These are phyloP conservation scores for Myxozyma vanderwaltii DNA, from an alignment of 805 yeast genomes.

Conservation along the genomic window DNA sequence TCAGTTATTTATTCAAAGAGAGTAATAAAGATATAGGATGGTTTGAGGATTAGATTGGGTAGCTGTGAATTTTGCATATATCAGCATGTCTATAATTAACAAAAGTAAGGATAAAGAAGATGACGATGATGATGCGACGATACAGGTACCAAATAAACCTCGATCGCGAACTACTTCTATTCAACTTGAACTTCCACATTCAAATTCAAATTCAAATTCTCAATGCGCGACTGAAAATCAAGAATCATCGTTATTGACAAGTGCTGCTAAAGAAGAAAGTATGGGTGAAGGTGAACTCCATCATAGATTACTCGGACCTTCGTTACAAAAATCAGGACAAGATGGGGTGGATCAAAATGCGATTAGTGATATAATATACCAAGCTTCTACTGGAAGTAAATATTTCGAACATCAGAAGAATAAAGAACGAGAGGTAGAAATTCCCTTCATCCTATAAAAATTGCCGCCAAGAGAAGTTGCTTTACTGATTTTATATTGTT, in stretches of 20 bases:
- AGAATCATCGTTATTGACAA: background rate
- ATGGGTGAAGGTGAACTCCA: constrained; percentile 23
- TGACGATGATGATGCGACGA: too few relatives aligned
- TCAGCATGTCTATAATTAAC: too few relatives aligned
- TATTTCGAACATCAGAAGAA: constrained; percentile 35
- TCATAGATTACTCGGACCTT: constrained; percentile 36
- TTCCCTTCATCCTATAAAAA: too few relatives aligned
- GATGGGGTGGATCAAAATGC: constrained; percentile 35
- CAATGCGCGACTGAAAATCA: background rate
- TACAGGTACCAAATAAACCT: background rate
- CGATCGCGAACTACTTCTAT: constrained; percentile 2
- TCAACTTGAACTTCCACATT: background rate
- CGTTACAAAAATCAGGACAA: constrained; percentile 35
- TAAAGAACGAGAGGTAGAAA: constrained; percentile 29
- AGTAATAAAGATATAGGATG: too few relatives aligned
- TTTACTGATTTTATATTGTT: background rate
- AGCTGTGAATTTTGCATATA: too few relatives aligned
- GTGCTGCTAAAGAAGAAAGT: background rate
- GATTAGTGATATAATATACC: constrained; percentile 32
- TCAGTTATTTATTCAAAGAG: too few relatives aligned
- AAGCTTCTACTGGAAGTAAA: constrained; percentile 36
- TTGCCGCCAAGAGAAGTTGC: too few relatives aligned
- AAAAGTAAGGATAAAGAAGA: background rate
- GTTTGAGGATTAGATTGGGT: too few relatives aligned
- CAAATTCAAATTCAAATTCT: background rate